Base-by-base conservation (phyloP, 148 eudicot genomes). In the Nyssa sinensis region DNA sequence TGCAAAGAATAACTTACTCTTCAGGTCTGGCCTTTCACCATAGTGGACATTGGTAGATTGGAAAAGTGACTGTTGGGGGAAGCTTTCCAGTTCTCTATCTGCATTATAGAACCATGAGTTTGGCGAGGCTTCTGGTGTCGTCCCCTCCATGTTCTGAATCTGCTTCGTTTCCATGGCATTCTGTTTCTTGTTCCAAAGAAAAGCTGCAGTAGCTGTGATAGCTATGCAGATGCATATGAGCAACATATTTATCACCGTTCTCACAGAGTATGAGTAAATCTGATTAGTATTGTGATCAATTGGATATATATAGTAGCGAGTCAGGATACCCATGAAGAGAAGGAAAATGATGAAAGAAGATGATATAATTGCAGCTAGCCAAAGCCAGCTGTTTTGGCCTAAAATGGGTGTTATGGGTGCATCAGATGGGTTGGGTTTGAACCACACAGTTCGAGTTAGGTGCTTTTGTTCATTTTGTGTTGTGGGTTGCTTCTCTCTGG, bases 1-100 rank as follows among this genome's bases (percentile, higher is more conserved):
- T 3, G 44, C 4, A 5, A 21, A 55, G 10, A 30, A 65, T 17
- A 24, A 64, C 93, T 89, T 90, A 92, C 98, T 87, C 85, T 89
- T 92, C 17, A 95, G 86, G 62, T 95, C 86, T 41, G 98, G 98
- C 70, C 98, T 84, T 79, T 76, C 84, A 64, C 98, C 97, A 74
- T 80, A 95, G 63, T 88, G 86, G 74, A 92, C 78, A 35, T 84
- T 81, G 17, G 83, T 88, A 25, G 94, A 80, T 39, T 90, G 82
- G 41, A 72, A 58, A 24, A 87, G 59, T 5, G 92, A 82, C 70
- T 88, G 89, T 34, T 78, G 84, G 19, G 97, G 96, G 53, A 90
- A 88, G 75, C 98, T 95, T 71, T 95, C 97, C 28, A 95, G 81
- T 59, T 95, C 98, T 67, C 82, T 74, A 53, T 92, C 89, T 41